phyloP scores from a whole-genome alignment of 2,329 filamentous ascomycete species.

The Stromatinia cepivora region DNA sequence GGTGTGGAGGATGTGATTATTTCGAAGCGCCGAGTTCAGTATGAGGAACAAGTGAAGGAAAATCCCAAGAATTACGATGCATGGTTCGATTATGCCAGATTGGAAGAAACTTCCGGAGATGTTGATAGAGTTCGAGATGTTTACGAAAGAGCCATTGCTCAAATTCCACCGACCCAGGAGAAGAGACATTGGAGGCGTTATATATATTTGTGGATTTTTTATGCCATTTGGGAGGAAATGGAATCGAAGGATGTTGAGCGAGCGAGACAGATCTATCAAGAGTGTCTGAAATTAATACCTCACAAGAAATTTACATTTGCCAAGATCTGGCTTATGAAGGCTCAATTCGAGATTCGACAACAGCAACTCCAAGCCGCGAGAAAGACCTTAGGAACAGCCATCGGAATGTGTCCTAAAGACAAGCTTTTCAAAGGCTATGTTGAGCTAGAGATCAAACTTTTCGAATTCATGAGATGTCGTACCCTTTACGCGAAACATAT shows the following conservation, averaged over 20 bases:
- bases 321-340: slow-evolving; percentile 92
- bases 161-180: slow-evolving; percentile 91
- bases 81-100: slow-evolving; percentile 92
- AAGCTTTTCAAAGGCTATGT: slow-evolving; percentile 93
- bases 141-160: slow-evolving; percentile 93
- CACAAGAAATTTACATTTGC: slow-evolving; percentile 98
- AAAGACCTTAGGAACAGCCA: slow-evolving; percentile 84
- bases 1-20: slow-evolving; percentile 94
- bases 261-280: slow-evolving; percentile 85
- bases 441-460: slow-evolving; percentile 86
- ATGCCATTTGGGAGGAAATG: slow-evolving; percentile 92
- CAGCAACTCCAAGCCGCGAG: slow-evolving; percentile 76
- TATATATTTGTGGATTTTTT: slow-evolving; percentile 98
- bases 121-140: slow-evolving; percentile 83
- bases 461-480: slow-evolving; percentile 89
- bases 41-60: slow-evolving; percentile 91
- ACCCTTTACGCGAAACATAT: slow-evolving; percentile 93
- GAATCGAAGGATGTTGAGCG: slow-evolving; percentile 76
- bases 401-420: slow-evolving; percentile 95
- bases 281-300: slow-evolving; percentile 82
- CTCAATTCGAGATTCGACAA: slow-evolving; percentile 90
- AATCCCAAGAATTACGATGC: slow-evolving; percentile 96
- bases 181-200: slow-evolving; percentile 97
- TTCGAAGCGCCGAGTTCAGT: slow-evolving; percentile 89
- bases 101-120: slow-evolving; percentile 86